phyloP scores from a whole-genome alignment of 2,329 filamentous ascomycete genomes.

The Pseudogymnoascus sp. region DNA sequence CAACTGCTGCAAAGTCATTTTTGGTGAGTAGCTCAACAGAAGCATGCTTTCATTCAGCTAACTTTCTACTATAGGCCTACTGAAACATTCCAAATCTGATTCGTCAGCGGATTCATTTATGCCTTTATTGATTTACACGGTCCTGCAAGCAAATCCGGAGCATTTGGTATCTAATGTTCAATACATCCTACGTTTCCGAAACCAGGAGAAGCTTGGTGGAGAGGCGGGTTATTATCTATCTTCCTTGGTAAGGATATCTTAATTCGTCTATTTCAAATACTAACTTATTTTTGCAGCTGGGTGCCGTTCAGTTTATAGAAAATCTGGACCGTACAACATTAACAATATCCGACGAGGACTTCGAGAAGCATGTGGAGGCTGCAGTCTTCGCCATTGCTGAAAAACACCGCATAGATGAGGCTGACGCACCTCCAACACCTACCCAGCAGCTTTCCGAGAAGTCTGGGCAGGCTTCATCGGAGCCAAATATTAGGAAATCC shows the following conservation, averaged over 20 bases:
- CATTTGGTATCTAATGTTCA: conserved; percentile 96
- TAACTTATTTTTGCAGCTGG: conserved; percentile 51
- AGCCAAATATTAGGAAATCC: conserved; percentile 51
- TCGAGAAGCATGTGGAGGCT: conserved; percentile 91
- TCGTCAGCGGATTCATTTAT: conserved; percentile 96
- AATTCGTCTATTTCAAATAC: neutral
- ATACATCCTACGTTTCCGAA: conserved; percentile 92
- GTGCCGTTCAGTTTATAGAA: conserved; percentile 93
- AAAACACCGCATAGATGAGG: conserved; percentile 58
- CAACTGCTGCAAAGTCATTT: conserved; percentile 99
- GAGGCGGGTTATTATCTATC: conserved; percentile 98
- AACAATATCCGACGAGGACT: conserved; percentile 90
- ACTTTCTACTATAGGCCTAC: conserved; percentile 47
- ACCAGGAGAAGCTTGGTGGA: conserved; percentile 94
- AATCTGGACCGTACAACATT: conserved; percentile 88
- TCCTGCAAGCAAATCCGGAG: conserved; percentile 87
- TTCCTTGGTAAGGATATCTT: conserved; percentile 58
- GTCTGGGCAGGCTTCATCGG: conserved; percentile 41
- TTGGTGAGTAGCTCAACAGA: conserved; percentile 49
- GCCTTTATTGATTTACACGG: conserved; percentile 88
- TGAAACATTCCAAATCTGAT: conserved; percentile 87
- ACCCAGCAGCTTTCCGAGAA: conserved; percentile 35
- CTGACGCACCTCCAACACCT: conserved; percentile 30
- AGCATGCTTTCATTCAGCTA: conserved; percentile 13
- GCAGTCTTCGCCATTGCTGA: conserved; percentile 94